These are phyloP conservation scores for Glycine soja DNA, from an alignment of 306 rosid species.

Conservation along the genomic window DNA sequence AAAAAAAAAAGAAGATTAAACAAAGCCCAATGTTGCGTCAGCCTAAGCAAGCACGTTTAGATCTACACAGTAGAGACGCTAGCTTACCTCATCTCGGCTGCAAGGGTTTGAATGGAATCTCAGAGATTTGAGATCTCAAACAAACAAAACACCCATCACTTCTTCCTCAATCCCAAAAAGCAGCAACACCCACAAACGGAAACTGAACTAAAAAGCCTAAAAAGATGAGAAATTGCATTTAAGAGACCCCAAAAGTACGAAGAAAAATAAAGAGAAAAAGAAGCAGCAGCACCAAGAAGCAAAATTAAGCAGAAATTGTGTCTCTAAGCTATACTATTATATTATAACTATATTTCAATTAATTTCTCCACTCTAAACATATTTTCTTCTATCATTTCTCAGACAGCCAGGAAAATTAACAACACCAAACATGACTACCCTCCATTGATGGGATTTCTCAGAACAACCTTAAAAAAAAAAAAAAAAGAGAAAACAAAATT, in stretches of 20 bases:
- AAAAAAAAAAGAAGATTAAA: slow-evolving; percentile 31
- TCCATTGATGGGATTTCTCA: slow-evolving; percentile 36
- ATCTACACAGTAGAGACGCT: slow-evolving; percentile 44
- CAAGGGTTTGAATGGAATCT: slow-evolving; percentile 57
- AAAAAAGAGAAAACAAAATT: slow-evolving; percentile 34
- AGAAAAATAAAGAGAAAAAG: rapidly evolving
- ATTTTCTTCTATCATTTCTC: slow-evolving; percentile 35
- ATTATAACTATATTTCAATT: slow-evolving; percentile 10
- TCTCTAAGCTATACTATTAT: slow-evolving; percentile 33
- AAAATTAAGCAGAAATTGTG: background rate
- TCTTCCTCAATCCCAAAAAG: slow-evolving; percentile 54
- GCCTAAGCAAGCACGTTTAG: slow-evolving; percentile 57
- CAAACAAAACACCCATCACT: slow-evolving; percentile 44
- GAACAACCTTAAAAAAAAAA: slow-evolving; percentile 33
- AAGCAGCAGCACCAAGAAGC: background rate
- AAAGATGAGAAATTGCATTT: slow-evolving; percentile 17
- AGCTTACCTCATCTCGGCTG: slow-evolving; percentile 58
- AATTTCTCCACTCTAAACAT: slow-evolving; percentile 44
- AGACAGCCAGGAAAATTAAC: slow-evolving; percentile 38
- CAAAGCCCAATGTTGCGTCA: slow-evolving; percentile 56
- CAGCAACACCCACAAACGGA: slow-evolving; percentile 35
- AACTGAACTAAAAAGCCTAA: slow-evolving; percentile 28
- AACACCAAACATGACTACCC: slow-evolving; percentile 38
- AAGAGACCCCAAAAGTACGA: background rate
- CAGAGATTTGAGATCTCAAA: slow-evolving; percentile 56